Evolutionary conservation across 805 yeast genomes (phyloP), one percentile per base, ranked within the genome.

Genomic region (Wickerhamomyces queroliae): DNA sequence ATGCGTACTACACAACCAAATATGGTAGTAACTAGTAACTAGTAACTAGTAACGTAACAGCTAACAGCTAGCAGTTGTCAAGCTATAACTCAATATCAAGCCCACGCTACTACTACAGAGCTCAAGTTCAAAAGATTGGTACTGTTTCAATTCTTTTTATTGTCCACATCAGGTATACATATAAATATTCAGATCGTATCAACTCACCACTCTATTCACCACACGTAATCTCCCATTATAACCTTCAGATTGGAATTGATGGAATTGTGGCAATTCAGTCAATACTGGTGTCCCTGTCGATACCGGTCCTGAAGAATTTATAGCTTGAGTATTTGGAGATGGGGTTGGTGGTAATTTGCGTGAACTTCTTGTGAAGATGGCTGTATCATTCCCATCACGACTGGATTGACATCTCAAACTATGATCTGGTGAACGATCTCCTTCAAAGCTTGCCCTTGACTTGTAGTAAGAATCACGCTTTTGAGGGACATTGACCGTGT

Each of bases 291-390:
- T n/a, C 7, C 17, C n/a, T 6, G 29, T 17, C n/a, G n/a, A 17
- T 13, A 8, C 9, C 15, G 21, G 21, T 11, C n/a, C 13, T 17
- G 20, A 3, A n/a, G n/a, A n/a, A n/a, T n/a, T n/a, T n/a, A n/a
- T n/a, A n/a, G n/a, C n/a, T n/a, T n/a, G n/a, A n/a, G n/a, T n/a
- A n/a, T n/a, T 9, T n/a, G 33, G 12, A 8, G 20, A 4, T 3
- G 33, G 33, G 12, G 5, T 19, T 7, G 36, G 20, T 26, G 31
- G 31, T 11, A 22, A 13, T 20, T 16, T 32, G 11, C 40, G 13
- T 25, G 24, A 34, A 26, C 33, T 37, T 32, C 40, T 37, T 19
- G 40, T 37, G 18, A 25, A 37, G 7, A 37, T 32, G 1, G 36
- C 15, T 9, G 29, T 24, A 37, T 37, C 35, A 16, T 22, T 21